Conservation (phyloP, 2,329 filamentous ascomycete genomes). For the Aspergillus sp. region DNA sequence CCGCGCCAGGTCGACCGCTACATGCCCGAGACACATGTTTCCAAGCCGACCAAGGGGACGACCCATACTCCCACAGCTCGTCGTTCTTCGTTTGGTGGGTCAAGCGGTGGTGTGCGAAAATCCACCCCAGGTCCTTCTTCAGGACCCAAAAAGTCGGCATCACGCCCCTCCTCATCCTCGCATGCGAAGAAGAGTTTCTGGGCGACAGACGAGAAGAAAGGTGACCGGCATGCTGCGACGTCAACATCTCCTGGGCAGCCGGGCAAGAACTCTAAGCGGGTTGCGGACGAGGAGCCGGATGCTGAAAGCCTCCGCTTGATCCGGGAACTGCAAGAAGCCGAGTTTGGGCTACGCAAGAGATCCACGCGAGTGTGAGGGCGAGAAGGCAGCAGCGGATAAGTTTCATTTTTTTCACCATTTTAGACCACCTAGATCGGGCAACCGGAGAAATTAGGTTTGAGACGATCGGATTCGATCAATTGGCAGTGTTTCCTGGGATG, state of each 20-base stretch:
- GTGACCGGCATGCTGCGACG: conserved; percentile 25
- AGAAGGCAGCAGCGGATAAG: neutral
- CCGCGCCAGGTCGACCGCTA: conserved; percentile 45
- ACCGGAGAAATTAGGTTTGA: conserved; percentile 10
- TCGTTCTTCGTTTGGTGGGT: conserved; percentile 24
- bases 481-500: conserved; percentile 16
- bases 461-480: conserved; percentile 6
- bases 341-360: conserved; percentile 47
- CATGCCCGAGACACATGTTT: conserved; percentile 34
- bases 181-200: conserved; percentile 40
- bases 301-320: conserved; percentile 48
- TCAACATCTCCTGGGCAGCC: conserved; percentile 32
- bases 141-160: conserved; percentile 34
- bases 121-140: conserved; percentile 32
- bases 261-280: conserved; percentile 30
- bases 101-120: conserved; percentile 24
- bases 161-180: conserved; percentile 39
- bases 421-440: conserved; percentile 18
- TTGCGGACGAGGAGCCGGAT: conserved; percentile 39
- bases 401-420: conserved; percentile 4
- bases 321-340: conserved; percentile 48
- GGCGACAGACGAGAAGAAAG: conserved; percentile 42
- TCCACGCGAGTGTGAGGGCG: conserved; percentile 19
- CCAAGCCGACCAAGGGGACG: conserved; percentile 28
- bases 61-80: conserved; percentile 26